Evolutionary conservation across 2,329 filamentous ascomycete species (phyloP).

Genomic region (Grosmannia penicillata): DNA sequence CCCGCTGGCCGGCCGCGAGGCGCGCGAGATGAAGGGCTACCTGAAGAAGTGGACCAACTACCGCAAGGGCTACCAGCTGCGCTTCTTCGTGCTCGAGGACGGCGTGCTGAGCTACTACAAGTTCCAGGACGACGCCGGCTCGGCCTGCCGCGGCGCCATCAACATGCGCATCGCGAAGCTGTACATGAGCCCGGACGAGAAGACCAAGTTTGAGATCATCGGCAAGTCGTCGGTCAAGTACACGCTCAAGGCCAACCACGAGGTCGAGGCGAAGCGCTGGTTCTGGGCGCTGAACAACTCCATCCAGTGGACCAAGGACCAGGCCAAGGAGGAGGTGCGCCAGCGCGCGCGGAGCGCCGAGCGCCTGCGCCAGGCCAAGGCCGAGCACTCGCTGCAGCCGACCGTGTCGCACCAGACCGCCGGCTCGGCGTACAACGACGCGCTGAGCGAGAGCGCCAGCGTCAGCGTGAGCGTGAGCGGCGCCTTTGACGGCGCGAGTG

Average conservation of each 20-base stretch:
- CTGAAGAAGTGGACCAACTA: constrained; percentile 99
- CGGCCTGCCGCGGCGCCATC: constrained; percentile 91
- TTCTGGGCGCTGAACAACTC: constrained; percentile 98
- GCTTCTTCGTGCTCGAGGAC: constrained; percentile 97
- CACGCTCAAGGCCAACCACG: constrained; percentile 91
- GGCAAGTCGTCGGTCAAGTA: constrained; percentile 99
- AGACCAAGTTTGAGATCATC: constrained; percentile 93
- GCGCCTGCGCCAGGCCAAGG: constrained; percentile 62
- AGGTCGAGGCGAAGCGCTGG: constrained; percentile 96
- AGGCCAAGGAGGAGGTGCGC: constrained; percentile 78
- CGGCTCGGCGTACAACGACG: constrained; percentile 20
- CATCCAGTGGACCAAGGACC: constrained; percentile 96
- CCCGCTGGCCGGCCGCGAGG: constrained; percentile 63
- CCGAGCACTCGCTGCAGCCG: constrained; percentile 35
- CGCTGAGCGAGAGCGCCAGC: constrained; percentile 37
- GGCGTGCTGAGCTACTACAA: constrained; percentile 98
- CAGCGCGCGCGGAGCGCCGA: constrained; percentile 63
- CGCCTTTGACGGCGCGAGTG: not conserved
- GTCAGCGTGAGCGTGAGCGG: constrained; percentile 32
- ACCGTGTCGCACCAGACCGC: constrained; percentile 2
- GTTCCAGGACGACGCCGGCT: constrained; percentile 92
- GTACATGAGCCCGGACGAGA: constrained; percentile 93
- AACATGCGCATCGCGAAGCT: constrained; percentile 95
- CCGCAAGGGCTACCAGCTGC: constrained; percentile 85
- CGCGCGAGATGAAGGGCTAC: constrained; percentile 95